These are phyloP conservation scores for Lachnellula occidentalis DNA, from an alignment of 2,329 filamentous ascomycete species.

Conservation along the genomic window DNA sequence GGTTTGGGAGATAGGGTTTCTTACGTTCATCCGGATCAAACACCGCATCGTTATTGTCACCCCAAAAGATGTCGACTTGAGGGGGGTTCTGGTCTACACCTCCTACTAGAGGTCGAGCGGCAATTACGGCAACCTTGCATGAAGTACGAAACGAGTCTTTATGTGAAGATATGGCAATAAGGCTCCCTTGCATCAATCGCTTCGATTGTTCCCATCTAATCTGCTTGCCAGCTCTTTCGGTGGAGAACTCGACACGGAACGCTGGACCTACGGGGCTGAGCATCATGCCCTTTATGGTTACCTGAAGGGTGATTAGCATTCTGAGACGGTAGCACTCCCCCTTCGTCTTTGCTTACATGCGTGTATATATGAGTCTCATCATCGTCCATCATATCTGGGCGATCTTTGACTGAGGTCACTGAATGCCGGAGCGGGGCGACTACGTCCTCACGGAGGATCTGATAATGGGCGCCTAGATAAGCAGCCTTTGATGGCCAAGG, in stretches of 20 bases:
- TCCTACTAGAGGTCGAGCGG: conserved; percentile 57
- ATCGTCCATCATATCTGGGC: conserved; percentile 53
- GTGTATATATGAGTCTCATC: conserved; percentile 61
- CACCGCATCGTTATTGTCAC: conserved; percentile 50
- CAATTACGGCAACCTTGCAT: conserved; percentile 68
- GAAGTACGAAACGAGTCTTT: conserved; percentile 57
- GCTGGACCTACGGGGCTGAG: conserved; percentile 59
- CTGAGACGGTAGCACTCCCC: background rate
- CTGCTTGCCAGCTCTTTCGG: conserved; percentile 55
- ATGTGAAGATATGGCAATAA: conserved; percentile 48
- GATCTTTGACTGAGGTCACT: conserved; percentile 48
- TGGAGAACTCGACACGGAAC: conserved; percentile 65
- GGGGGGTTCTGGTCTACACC: conserved; percentile 62
- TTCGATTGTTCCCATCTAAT: conserved; percentile 59
- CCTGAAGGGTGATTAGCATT: conserved; percentile 38
- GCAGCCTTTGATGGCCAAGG: conserved; percentile 55
- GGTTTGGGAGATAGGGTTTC: conserved; percentile 33
- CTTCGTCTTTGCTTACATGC: conserved; percentile 43
- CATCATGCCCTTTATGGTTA: conserved; percentile 60
- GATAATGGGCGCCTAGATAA: conserved; percentile 71
- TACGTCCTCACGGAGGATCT: conserved; percentile 69
- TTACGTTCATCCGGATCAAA: conserved; percentile 62
- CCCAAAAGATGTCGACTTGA: conserved; percentile 71
- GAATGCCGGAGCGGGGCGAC: conserved; percentile 64
- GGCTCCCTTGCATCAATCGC: conserved; percentile 46